A percentile compares a stretch with the other conserved stretches of the same genome.
Conservation (phyloP, 1,284 basidiomycete genomes). For the Anthracocystis setariae region DNA sequence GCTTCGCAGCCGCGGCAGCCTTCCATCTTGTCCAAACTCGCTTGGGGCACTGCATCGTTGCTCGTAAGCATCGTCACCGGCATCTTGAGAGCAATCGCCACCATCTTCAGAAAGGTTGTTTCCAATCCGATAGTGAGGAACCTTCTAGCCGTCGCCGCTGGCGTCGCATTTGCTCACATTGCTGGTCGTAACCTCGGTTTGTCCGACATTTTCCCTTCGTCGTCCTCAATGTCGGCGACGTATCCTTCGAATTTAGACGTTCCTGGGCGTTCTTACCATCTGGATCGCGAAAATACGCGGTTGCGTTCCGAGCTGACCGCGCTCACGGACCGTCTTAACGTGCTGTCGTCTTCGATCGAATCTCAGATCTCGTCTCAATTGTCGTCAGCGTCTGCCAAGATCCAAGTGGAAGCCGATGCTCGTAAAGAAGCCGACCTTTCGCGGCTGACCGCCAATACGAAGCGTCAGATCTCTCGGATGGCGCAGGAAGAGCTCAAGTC, state of each 20-base stretch:
- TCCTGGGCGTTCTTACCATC: slow-evolving; percentile 9
- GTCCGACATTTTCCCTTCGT: not conserved
- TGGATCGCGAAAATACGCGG: slow-evolving; percentile 34
- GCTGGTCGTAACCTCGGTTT: not conserved
- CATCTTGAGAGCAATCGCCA: not conserved
- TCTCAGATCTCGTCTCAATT: slow-evolving; percentile 27
- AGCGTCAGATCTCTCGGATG: slow-evolving; percentile 30
- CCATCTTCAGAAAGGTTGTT: not conserved
- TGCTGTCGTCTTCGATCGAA: slow-evolving; percentile 30
- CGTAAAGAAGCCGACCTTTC: slow-evolving; percentile 31
- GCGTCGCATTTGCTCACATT: not conserved
- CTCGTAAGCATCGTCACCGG: not conserved
- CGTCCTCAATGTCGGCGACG: not conserved
- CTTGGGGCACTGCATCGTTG: not conserved
- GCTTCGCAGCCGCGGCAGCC: not conserved
- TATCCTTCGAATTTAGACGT: slow-evolving; percentile 10
- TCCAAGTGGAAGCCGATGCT: slow-evolving; percentile 21
- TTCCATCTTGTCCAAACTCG: not conserved
- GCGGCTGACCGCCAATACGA: slow-evolving; percentile 28
- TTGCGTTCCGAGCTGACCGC: slow-evolving; percentile 25
- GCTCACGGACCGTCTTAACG: slow-evolving; percentile 25
- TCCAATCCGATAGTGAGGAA: not conserved
- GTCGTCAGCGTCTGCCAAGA: slow-evolving; percentile 22
- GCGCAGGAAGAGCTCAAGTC: slow-evolving; percentile 39
- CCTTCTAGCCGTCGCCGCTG: not conserved